Percentiles rank a stretch among this genome's conserved stretches.
phyloP scores from a whole-genome alignment of 306 rosid genomes.

The Malus sieversii region DNA sequence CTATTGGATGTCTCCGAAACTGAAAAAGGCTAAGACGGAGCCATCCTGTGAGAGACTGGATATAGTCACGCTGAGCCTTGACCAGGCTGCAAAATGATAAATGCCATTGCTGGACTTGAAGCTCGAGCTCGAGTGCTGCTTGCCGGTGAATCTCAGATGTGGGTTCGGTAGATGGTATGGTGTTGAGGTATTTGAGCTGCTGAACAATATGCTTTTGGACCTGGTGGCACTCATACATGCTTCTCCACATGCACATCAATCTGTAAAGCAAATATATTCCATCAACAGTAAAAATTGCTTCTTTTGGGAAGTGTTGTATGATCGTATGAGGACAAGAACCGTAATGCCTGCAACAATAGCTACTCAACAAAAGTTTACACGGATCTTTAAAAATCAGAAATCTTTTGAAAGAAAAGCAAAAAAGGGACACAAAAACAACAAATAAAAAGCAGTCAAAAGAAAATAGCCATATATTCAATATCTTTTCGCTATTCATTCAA shows the following conservation, averaged over 20 bases:
- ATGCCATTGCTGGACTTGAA: constrained; percentile 91
- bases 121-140: constrained; percentile 86
- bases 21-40: constrained; percentile 90
- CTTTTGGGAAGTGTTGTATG: background rate
- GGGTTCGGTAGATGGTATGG: constrained; percentile 68
- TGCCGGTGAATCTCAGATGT: constrained; percentile 89
- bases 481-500: background rate
- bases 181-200: constrained; percentile 78
- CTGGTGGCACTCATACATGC: constrained; percentile 96
- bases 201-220: constrained; percentile 93
- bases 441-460: constrained; percentile 38
- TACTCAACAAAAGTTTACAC: constrained; percentile 9
- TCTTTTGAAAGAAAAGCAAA: constrained; percentile 15
- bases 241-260: constrained; percentile 97
- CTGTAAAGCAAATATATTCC: constrained; percentile 29
- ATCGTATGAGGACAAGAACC: background rate
- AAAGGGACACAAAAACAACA: constrained; percentile 8
- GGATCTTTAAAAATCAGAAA: background rate
- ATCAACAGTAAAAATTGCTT: background rate
- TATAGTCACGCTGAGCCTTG: constrained; percentile 70
- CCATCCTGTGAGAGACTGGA: constrained; percentile 87
- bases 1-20: constrained; percentile 43
- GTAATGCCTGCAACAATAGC: background rate
- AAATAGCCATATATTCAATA: background rate
- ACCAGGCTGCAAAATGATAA: constrained; percentile 74